phyloP scores from a whole-genome alignment of 192 early-diverging fungal species.

The Linnemannia elongata region DNA sequence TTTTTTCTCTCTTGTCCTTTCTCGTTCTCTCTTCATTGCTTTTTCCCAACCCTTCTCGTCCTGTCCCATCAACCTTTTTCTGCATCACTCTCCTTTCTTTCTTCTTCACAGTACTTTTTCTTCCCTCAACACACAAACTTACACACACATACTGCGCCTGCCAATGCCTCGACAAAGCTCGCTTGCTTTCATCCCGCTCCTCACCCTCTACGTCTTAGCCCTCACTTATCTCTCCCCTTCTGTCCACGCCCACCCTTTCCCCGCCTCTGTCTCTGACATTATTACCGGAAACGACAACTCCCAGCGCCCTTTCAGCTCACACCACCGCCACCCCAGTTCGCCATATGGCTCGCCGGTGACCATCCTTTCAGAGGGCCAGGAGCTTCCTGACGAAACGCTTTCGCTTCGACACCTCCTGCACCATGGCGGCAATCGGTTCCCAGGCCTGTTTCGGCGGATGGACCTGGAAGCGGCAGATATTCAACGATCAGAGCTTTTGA shows the following conservation, averaged over 20 bases:
- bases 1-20: background rate
- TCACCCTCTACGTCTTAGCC: constrained; percentile 22
- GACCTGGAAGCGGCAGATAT: constrained; percentile 27
- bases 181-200: constrained; percentile 17
- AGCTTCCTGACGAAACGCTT: constrained; percentile 16
- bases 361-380: constrained; percentile 10
- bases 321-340: background rate
- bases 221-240: constrained; percentile 20
- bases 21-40: background rate
- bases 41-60: background rate
- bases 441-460: constrained; percentile 43
- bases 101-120: background rate
- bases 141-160: background rate
- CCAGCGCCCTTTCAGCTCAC: constrained; percentile 3
- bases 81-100: background rate
- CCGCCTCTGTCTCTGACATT: background rate
- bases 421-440: constrained; percentile 44
- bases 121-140: background rate
- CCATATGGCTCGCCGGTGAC: background rate
- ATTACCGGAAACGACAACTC: background rate
- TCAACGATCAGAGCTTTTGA: constrained; percentile 12
- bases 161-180: constrained; percentile 21
- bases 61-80: background rate
- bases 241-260: constrained; percentile 24
- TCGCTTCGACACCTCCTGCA: constrained; percentile 58